These are phyloP conservation scores for Aspergillus avenaceus DNA, from an alignment of 495 filamentous ascomycete species.

Conservation along the genomic window DNA sequence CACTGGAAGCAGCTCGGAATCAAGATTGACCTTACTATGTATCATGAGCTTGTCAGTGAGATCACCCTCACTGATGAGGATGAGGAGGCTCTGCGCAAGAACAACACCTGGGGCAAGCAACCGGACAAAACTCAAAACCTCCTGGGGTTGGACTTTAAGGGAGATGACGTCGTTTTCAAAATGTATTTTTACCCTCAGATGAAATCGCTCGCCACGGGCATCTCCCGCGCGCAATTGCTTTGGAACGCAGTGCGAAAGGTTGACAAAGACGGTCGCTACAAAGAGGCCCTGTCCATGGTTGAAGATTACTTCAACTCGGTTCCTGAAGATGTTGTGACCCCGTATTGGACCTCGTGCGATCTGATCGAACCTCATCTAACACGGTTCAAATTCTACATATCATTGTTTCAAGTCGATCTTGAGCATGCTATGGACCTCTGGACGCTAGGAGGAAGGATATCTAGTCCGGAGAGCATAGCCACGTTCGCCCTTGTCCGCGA, in stretches of 20 bases:
- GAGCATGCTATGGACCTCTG: background rate
- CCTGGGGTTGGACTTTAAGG: constrained; percentile 1
- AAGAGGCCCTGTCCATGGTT: background rate
- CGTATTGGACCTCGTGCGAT: background rate
- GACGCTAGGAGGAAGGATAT: constrained; percentile 1
- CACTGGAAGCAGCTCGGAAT: background rate
- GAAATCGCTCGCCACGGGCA: background rate
- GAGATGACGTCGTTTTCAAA: background rate
- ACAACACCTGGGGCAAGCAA: background rate
- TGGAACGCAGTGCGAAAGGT: background rate
- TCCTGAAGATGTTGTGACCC: background rate
- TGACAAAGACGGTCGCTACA: background rate
- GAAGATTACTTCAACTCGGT: background rate
- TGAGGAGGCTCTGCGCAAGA: background rate
- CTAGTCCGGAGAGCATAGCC: background rate
- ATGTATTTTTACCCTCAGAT: constrained; percentile 1
- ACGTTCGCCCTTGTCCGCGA: constrained; percentile 1
- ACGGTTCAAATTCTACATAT: constrained; percentile 9
- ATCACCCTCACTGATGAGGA: background rate
- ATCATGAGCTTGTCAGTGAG: background rate
- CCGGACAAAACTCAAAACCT: background rate
- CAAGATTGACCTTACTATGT: background rate
- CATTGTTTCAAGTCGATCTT: background rate
- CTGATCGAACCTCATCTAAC: constrained; percentile 1
- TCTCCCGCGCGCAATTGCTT: background rate